Evolutionary conservation across 148 eudicot genomes (phyloP).

Genomic region (Cornus suecica): DNA sequence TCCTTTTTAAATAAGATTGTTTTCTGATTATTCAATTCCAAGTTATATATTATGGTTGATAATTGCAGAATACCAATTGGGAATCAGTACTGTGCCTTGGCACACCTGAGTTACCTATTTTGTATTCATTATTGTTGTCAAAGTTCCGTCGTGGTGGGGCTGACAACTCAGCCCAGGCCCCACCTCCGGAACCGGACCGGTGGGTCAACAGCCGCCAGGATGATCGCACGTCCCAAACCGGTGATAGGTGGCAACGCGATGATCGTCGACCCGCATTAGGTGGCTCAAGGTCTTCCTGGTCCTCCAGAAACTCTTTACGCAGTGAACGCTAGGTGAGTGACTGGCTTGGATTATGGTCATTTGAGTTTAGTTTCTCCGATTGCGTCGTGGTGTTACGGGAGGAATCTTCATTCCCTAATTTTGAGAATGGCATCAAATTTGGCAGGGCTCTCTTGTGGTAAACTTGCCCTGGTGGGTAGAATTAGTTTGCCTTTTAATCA

Average conservation of each 20-base stretch:
- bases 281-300: slow-evolving; percentile 37
- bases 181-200: slow-evolving; percentile 44
- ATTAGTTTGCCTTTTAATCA: not conserved
- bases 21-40: too few relatives aligned
- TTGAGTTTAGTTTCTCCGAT: not conserved
- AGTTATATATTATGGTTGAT: not conserved
- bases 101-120: not conserved
- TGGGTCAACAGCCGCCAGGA: slow-evolving; percentile 45
- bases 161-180: slow-evolving; percentile 28
- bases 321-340: not conserved
- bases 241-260: slow-evolving; percentile 60
- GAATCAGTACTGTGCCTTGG: not conserved
- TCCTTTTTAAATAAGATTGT: too few relatives aligned
- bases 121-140: slow-evolving; percentile 28
- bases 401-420: not conserved
- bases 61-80: too few relatives aligned
- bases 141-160: slow-evolving; percentile 24
- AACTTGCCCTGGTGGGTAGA: too few relatives aligned
- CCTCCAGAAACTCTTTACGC: slow-evolving; percentile 29
- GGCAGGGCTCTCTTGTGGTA: too few relatives aligned
- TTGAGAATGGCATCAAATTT: not conserved
- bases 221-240: slow-evolving; percentile 28
- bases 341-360: not conserved
- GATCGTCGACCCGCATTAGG: slow-evolving; percentile 30
- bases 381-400: not conserved